Conservation (phyloP, 2,329 filamentous ascomycete species). For the Pseudopithomyces chartarum region DNA sequence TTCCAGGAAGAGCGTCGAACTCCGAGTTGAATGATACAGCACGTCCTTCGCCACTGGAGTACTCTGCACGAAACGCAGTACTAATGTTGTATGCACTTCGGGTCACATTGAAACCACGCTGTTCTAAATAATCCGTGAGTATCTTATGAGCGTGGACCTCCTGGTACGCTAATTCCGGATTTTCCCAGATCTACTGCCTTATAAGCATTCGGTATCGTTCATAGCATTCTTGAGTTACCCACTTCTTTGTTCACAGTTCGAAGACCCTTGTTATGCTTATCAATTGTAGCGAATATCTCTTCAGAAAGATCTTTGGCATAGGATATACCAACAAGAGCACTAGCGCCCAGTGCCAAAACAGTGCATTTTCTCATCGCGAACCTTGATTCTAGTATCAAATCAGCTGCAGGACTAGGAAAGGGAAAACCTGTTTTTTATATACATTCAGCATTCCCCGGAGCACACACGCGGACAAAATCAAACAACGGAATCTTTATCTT, state of each 20-base stretch:
- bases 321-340: slow-evolving; percentile 6
- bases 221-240: not conserved
- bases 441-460: not conserved
- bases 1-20: slow-evolving; percentile 45
- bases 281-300: slow-evolving; percentile 7
- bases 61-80: slow-evolving; percentile 40
- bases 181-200: slow-evolving; percentile 34
- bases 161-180: slow-evolving; percentile 56
- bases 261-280: slow-evolving; percentile 5
- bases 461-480: not conserved
- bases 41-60: slow-evolving; percentile 37
- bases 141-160: slow-evolving; percentile 57
- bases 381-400: not conserved
- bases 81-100: slow-evolving; percentile 41
- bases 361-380: not conserved
- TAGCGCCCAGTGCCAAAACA: not conserved
- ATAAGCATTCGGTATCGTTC: slow-evolving; percentile 20
- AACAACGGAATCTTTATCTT: not conserved
- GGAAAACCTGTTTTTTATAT: not conserved
- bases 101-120: slow-evolving; percentile 37
- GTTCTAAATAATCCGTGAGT: slow-evolving; percentile 55
- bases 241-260: slow-evolving; percentile 7
- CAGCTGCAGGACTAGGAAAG: not conserved
- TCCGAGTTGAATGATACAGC: slow-evolving; percentile 53
- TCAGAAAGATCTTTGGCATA: slow-evolving; percentile 2